Conservation (phyloP, 768 basidiomycete genomes). For the Agaricus subrufescens region DNA sequence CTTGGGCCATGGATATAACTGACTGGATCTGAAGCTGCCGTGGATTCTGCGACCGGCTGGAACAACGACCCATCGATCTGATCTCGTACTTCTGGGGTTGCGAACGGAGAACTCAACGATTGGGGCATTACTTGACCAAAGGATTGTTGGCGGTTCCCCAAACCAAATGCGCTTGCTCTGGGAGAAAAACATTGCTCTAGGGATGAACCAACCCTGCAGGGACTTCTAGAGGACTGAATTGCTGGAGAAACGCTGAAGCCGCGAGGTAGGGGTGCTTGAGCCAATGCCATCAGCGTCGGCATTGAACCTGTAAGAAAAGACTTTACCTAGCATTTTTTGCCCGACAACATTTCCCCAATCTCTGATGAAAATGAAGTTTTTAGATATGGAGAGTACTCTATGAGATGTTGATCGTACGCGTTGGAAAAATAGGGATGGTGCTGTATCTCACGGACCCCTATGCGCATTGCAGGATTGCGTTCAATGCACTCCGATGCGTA, state of each 20-base stretch:
- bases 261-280: constrained; percentile 1
- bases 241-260: background rate
- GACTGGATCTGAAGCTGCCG: background rate
- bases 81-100: constrained; percentile 13
- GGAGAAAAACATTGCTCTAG: background rate
- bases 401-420: constrained; percentile 31
- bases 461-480: constrained; percentile 47
- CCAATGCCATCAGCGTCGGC: background rate
- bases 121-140: constrained; percentile 3
- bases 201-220: background rate
- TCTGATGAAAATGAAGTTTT: constrained; percentile 16
- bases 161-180: background rate
- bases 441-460: constrained; percentile 35
- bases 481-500: constrained; percentile 42
- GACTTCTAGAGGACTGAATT: background rate
- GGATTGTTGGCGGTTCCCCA: background rate
- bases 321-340: constrained; percentile 23
- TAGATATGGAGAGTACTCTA: constrained; percentile 9
- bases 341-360: constrained; percentile 35
- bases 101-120: constrained; percentile 7
- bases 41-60: background rate
- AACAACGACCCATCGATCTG: background rate
- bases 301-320: too few species aligned
- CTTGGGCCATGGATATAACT: background rate
- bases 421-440: constrained; percentile 44